Percentiles rank a stretch among this genome's conserved stretches.
These are phyloP conservation scores for Alternaria sp. DNA, from an alignment of 2,329 filamentous ascomycete genomes.

Conservation along the genomic window DNA sequence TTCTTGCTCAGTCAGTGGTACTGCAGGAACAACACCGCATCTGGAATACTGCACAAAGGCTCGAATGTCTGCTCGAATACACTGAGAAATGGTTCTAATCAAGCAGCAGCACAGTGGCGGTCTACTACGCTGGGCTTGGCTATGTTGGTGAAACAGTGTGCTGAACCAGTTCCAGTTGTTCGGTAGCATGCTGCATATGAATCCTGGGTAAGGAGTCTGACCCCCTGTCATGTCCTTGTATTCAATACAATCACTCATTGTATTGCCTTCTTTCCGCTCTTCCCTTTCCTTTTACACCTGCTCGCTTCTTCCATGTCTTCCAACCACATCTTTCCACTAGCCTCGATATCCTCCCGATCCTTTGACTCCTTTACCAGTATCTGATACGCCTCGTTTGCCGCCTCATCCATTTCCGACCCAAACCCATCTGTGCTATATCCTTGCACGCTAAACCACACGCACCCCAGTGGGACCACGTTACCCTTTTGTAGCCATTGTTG, in stretches of 20 bases:
- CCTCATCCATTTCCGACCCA: not conserved
- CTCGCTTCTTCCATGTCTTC: conserved; percentile 23
- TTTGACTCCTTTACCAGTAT: conserved; percentile 8
- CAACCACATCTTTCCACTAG: conserved; percentile 13
- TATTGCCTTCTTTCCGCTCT: not conserved
- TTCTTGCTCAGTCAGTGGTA: not conserved
- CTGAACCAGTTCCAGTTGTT: not conserved
- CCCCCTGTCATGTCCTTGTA: not conserved
- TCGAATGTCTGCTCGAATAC: not conserved
- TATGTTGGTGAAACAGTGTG: not conserved
- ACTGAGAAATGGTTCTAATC: not conserved
- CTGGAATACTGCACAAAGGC: not conserved
- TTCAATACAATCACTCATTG: not conserved
- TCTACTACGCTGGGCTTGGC: not conserved
- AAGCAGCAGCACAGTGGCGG: not conserved
- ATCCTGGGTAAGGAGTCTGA: not conserved
- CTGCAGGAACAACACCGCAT: not conserved
- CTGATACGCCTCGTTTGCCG: conserved; percentile 10
- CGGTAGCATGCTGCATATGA: not conserved
- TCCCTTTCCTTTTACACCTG: conserved; percentile 15
- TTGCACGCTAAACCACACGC: conserved; percentile 8
- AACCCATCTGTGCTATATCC: conserved; percentile 3
- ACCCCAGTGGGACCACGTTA: conserved; percentile 17
- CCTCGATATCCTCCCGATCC: conserved; percentile 11
- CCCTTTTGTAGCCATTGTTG: conserved; percentile 6